A percentile compares a stretch with the other conserved stretches of the same genome.
Conservation (phyloP, 129 eudicot genomes). For the Sambucus nigra region DNA sequence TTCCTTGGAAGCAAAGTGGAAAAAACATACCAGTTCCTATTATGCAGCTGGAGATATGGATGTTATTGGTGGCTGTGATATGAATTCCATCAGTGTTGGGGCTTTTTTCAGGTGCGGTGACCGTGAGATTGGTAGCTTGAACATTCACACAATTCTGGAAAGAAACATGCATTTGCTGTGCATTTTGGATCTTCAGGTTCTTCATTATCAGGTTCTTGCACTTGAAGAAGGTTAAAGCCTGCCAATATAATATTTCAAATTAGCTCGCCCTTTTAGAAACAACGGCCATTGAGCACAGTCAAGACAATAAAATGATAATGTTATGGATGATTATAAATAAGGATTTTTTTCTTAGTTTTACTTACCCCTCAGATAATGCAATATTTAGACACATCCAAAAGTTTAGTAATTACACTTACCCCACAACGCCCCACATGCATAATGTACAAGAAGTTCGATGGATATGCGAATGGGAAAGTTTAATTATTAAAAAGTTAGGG, state of each 20-base stretch:
- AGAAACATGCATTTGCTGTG: constrained; percentile 69
- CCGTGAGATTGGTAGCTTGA: constrained; percentile 30
- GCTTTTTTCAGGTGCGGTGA: constrained; percentile 62
- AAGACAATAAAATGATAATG: neutral
- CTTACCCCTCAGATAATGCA: no score
- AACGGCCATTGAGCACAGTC: no score
- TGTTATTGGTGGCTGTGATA: constrained; percentile 47
- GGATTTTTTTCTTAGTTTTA: no score
- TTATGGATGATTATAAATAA: no score
- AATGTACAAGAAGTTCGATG: no score
- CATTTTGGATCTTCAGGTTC: constrained; percentile 44
- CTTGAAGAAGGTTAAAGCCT: constrained; percentile 72
- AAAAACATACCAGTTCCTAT: constrained; percentile 58
- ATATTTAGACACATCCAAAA: no score
- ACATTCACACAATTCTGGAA: constrained; percentile 49
- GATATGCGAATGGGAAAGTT: no score
- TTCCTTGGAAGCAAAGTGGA: no score
- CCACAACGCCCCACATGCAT: no score
- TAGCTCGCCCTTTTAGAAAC: no score
- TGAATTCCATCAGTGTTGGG: constrained; percentile 97
- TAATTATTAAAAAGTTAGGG: no score
- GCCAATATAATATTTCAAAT: constrained; percentile 13
- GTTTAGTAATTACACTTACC: no score
- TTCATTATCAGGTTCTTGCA: constrained; percentile 45
- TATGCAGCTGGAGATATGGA: constrained; percentile 29